phyloP scores from a whole-genome alignment of 192 early-diverging fungal genomes.

The Rhizophagus sp. region DNA sequence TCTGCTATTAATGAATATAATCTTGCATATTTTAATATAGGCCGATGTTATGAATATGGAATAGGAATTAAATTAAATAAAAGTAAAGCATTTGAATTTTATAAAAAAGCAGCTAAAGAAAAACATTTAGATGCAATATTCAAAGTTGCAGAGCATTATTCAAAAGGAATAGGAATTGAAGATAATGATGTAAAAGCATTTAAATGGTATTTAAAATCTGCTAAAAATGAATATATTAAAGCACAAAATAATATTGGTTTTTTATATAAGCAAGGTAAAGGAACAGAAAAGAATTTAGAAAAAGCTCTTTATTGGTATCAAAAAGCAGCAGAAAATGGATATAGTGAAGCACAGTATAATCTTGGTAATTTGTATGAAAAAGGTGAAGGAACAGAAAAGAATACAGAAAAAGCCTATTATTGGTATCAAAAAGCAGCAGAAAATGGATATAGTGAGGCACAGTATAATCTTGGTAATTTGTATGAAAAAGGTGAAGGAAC shows the following conservation, averaged over 20 bases:
- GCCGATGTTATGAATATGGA: conserved; percentile 67
- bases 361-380: no score
- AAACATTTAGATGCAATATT: conserved; percentile 46
- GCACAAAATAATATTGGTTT: conserved; percentile 76
- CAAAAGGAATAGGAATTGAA: conserved; percentile 45
- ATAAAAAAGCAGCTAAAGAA: conserved; percentile 47
- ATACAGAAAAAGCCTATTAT: no score
- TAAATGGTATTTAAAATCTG: conserved; percentile 56
- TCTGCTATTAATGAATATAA: conserved; percentile 75
- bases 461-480: no score
- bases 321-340: conserved; percentile 50
- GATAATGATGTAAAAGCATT: conserved; percentile 37
- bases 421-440: no score
- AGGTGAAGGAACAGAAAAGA: no score
- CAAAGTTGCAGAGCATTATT: conserved; percentile 51
- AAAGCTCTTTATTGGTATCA: conserved; percentile 58
- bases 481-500: no score
- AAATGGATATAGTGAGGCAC: no score
- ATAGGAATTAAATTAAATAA: conserved; percentile 56
- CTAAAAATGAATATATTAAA: conserved; percentile 57
- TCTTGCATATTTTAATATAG: conserved; percentile 64
- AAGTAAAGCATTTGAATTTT: conserved; percentile 64
- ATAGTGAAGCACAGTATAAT: no score
- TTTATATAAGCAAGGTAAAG: conserved; percentile 71
- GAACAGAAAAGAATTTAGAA: conserved; percentile 41